These are phyloP conservation scores for Ustilago xerochloae DNA, from an alignment of 1,284 basidiomycete genomes.

Conservation along the genomic window DNA sequence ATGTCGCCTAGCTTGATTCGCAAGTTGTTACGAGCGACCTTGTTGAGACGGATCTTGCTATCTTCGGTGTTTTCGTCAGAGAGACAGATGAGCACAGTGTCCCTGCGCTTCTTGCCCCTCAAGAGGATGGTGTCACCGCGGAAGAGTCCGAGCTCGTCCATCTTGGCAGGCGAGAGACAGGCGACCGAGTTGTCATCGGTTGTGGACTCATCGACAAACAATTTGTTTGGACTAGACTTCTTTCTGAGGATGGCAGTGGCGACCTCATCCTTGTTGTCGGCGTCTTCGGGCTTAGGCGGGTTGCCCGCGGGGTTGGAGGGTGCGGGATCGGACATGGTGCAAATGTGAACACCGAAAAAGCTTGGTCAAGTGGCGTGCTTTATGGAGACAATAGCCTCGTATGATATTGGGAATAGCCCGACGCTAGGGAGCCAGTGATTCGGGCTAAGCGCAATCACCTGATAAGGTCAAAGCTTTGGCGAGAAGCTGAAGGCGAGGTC, in stretches of 20 bases:
- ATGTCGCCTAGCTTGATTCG: constrained; percentile 97
- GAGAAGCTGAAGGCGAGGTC: neutral
- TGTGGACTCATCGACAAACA: constrained; percentile 68
- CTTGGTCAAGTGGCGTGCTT: no score
- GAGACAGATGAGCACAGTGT: constrained; percentile 89
- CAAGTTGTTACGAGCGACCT: constrained; percentile 95
- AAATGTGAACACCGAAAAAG: no score
- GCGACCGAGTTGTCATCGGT: constrained; percentile 76
- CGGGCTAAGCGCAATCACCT: no score
- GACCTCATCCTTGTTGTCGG: constrained; percentile 61
- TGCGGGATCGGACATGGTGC: constrained; percentile 48
- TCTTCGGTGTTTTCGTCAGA: constrained; percentile 96
- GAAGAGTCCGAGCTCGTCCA: constrained; percentile 94
- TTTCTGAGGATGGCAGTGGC: constrained; percentile 66
- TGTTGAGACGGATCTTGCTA: constrained; percentile 98
- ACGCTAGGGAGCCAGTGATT: no score
- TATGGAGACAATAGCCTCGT: no score
- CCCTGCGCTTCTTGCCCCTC: constrained; percentile 88
- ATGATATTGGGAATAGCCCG: no score
- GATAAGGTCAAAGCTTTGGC: no score
- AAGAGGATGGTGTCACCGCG: constrained; percentile 79
- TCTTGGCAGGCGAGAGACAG: constrained; percentile 92
- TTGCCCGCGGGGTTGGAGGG: constrained; percentile 32
- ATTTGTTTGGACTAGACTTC: constrained; percentile 63
- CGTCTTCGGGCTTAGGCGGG: constrained; percentile 24